A percentile compares a stretch with the other conserved stretches of the same genome.
Evolutionary conservation across 495 filamentous ascomycete genomes (phyloP).

Genomic region (Penicillium cinerascens): DNA sequence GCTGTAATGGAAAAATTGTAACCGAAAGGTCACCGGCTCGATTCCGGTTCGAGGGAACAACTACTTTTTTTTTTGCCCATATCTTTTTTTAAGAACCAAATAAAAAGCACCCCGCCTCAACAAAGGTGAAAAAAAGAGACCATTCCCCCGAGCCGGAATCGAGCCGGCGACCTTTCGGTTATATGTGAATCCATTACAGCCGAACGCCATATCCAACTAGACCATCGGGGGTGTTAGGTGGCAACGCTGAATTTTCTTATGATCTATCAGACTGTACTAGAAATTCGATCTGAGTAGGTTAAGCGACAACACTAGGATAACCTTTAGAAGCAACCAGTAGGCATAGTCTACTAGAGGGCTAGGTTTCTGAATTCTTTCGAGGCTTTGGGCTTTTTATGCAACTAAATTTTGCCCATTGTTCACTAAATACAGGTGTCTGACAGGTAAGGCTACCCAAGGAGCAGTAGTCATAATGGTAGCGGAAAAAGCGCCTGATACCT

Average conservation of each 20-base stretch:
- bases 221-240: not conserved
- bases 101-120: too few relatives aligned
- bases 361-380: too few relatives aligned
- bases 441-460: too few relatives aligned
- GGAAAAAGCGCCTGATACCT: too few relatives aligned
- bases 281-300: not conserved
- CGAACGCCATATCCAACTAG: not conserved
- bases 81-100: not conserved
- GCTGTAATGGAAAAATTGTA: constrained; percentile 8
- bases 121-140: not conserved
- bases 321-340: not conserved
- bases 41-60: constrained; percentile 5
- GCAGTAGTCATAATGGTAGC: too few relatives aligned
- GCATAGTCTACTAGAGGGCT: too few relatives aligned
- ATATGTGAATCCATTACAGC: not conserved
- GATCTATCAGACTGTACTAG: not conserved
- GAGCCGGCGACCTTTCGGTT: not conserved
- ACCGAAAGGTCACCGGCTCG: constrained; percentile 8
- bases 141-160: not conserved
- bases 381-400: too few relatives aligned
- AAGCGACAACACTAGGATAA: not conserved
- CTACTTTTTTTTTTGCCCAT: not conserved
- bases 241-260: not conserved
- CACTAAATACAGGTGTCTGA: too few relatives aligned
- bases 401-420: too few relatives aligned